phyloP scores from a whole-genome alignment of 179 eudicot species.

The Actinidia arguta region DNA sequence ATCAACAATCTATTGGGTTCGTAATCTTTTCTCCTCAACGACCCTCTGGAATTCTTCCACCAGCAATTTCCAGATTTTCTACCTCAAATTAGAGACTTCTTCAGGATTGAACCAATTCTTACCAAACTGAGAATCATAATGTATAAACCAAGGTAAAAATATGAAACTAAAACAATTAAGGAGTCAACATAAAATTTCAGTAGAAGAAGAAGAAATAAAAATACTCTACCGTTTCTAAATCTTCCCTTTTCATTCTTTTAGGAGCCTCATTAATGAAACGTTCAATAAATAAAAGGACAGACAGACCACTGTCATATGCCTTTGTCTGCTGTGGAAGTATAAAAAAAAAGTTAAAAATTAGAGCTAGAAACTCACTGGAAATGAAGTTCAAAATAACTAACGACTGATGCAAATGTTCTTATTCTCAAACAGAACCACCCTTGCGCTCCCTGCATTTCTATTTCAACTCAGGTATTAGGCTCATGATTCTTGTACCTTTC shows the following conservation, averaged over 20 bases:
- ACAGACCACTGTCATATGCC: conserved; percentile 94
- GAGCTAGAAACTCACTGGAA: neutral
- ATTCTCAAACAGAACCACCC: too few relatives aligned
- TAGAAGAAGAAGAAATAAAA: neutral
- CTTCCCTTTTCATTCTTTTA: conserved; percentile 58
- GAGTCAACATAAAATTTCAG: neutral
- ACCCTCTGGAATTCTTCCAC: conserved; percentile 42
- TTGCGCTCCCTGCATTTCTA: too few relatives aligned
- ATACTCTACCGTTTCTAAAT: conserved; percentile 58
- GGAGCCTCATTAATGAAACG: conserved; percentile 87
- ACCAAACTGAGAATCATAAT: conserved; percentile 57
- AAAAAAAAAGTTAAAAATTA: neutral
- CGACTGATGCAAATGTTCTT: too few relatives aligned
- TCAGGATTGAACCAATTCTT: conserved; percentile 82
- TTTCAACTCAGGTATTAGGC: too few relatives aligned
- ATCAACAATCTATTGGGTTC: conserved; percentile 8
- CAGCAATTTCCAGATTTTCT: conserved; percentile 56
- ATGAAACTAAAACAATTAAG: neutral
- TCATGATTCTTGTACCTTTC: too few relatives aligned
- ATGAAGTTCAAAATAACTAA: neutral
- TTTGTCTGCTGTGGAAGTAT: conserved; percentile 77
- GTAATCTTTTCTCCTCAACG: neutral
- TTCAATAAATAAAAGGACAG: conserved; percentile 89
- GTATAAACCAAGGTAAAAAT: neutral
- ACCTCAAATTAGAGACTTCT: conserved; percentile 85